Evolutionary conservation across 2,329 filamentous ascomycete species (phyloP).

Genomic region (Curvularia sp.): DNA sequence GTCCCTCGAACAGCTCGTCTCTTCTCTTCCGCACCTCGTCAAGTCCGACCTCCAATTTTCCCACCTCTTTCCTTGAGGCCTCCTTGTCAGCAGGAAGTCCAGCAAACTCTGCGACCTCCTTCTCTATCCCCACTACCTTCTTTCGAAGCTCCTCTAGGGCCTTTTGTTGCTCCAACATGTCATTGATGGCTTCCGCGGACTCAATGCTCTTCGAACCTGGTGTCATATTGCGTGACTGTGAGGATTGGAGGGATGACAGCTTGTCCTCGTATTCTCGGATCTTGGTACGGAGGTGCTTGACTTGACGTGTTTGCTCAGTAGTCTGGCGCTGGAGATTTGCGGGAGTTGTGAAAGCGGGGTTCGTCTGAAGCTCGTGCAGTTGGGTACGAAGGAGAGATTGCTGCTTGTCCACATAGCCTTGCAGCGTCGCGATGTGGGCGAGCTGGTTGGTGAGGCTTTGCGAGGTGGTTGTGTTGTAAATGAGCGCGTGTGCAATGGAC

Average conservation of each 20-base stretch:
- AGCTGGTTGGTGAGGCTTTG: conserved; percentile 45
- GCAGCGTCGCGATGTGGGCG: conserved; percentile 43
- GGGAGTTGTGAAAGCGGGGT: conserved; percentile 55
- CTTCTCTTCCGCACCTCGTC: conserved; percentile 66
- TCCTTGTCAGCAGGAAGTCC: conserved; percentile 75
- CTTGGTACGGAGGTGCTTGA: conserved; percentile 71
- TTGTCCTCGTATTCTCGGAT: conserved; percentile 67
- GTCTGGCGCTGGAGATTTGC: conserved; percentile 71
- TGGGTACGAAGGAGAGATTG: conserved; percentile 41
- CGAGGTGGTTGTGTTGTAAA: conserved; percentile 41
- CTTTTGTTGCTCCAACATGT: conserved; percentile 67
- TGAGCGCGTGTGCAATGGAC: conserved; percentile 46
- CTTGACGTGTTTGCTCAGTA: conserved; percentile 73
- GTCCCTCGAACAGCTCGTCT: conserved; percentile 76
- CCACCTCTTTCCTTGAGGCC: conserved; percentile 73
- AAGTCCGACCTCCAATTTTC: conserved; percentile 70
- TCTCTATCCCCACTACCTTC: conserved; percentile 66
- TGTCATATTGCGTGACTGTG: conserved; percentile 32
- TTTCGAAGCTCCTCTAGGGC: conserved; percentile 67
- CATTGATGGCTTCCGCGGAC: conserved; percentile 61
- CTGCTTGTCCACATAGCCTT: conserved; percentile 45
- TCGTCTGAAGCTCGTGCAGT: conserved; percentile 39
- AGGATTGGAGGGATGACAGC: conserved; percentile 49
- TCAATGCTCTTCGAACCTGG: conserved; percentile 43
- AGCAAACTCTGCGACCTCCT: conserved; percentile 70